A percentile compares a stretch with the other conserved stretches of the same genome.
These are phyloP conservation scores for Colletotrichum shisoi DNA, from an alignment of 2,329 filamentous ascomycete species.

Conservation along the genomic window DNA sequence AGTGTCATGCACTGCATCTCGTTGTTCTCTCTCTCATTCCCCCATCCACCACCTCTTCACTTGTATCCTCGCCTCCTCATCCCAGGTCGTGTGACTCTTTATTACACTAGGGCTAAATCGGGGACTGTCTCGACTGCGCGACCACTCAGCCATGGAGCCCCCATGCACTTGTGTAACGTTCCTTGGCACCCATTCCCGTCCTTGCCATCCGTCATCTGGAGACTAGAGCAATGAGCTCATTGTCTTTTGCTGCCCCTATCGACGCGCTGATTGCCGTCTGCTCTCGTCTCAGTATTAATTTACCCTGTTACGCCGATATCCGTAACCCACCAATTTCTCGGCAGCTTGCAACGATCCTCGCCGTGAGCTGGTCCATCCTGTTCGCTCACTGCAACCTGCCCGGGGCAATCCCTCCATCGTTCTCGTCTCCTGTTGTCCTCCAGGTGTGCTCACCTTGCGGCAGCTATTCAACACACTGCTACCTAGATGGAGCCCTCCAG, in stretches of 20 bases:
- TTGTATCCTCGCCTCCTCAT: constrained; percentile 9
- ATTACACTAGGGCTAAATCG: constrained; percentile 27
- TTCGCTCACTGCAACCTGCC: neutral
- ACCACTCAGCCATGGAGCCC: constrained; percentile 32
- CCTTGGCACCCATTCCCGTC: constrained; percentile 28
- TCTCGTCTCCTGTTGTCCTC: neutral
- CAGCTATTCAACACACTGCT: constrained; percentile 1
- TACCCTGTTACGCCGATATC: constrained; percentile 14
- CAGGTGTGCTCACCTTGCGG: constrained; percentile 1
- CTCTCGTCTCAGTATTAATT: neutral
- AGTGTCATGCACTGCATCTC: constrained; percentile 8
- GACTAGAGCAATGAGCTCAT: constrained; percentile 33
- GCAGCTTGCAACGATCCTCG: neutral
- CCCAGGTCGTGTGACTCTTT: constrained; percentile 36
- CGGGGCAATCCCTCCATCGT: neutral
- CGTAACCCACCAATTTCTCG: constrained; percentile 1
- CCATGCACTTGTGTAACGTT: constrained; percentile 37
- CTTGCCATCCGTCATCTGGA: constrained; percentile 24
- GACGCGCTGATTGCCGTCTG: constrained; percentile 3
- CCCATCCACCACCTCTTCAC: constrained; percentile 1
- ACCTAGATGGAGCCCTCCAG: neutral
- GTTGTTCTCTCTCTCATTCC: neutral
- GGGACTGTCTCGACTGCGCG: constrained; percentile 32
- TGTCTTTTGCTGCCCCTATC: constrained; percentile 23
- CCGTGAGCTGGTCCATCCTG: neutral